Conservation (phyloP, 805 yeast species). For the Pichia rugopelliculosa region DNA sequence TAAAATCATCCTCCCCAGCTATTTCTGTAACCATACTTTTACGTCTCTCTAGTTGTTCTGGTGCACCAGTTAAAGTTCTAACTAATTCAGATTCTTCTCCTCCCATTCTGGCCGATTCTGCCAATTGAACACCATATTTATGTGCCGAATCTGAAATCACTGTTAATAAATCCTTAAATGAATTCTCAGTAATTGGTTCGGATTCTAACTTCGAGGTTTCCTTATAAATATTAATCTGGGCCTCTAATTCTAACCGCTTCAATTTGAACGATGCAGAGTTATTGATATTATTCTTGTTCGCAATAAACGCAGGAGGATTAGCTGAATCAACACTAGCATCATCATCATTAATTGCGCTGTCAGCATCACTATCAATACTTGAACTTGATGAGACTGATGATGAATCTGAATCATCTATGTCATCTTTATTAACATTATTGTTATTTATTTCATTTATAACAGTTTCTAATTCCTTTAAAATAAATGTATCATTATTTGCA, state of each 20-base stretch:
- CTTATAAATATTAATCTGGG: conserved; percentile 23
- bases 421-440: background rate
- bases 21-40: conserved; percentile 27
- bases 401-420: background rate
- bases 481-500: conserved; percentile 11
- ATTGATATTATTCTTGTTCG: background rate
- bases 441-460: background rate
- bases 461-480: conserved; percentile 9
- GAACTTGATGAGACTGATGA: background rate
- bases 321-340: conserved; percentile 17
- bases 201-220: conserved; percentile 18
- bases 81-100: conserved; percentile 34
- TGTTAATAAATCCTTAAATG: conserved; percentile 25
- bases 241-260: conserved; percentile 17
- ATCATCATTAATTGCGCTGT: background rate
- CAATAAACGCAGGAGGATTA: conserved; percentile 12
- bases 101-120: conserved; percentile 31
- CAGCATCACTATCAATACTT: conserved; percentile 9
- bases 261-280: conserved; percentile 17
- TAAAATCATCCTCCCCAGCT: conserved; percentile 7
- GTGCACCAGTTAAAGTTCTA: conserved; percentile 36
- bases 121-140: conserved; percentile 28
- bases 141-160: conserved; percentile 28
- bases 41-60: conserved; percentile 22
- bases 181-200: conserved; percentile 20